Base-by-base conservation (phyloP, 1,284 basidiomycete species). In the Microbotryum scabiosae region DNA sequence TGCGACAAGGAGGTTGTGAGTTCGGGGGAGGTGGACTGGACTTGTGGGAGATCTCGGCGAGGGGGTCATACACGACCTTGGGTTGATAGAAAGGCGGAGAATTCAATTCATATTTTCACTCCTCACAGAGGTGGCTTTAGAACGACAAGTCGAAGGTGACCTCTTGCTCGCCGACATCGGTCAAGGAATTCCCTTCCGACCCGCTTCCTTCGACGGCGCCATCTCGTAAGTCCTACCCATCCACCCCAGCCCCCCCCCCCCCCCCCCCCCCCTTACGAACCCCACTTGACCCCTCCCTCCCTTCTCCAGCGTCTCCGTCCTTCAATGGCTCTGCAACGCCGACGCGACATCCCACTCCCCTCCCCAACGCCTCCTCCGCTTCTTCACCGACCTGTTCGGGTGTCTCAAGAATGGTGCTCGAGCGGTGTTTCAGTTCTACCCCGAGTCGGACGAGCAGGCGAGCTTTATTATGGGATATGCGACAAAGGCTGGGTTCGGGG, bases 301-400 rank as follows among this genome's bases (percentile, higher is more conserved):
- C 32, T 47, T 43, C 30, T 44, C 44, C 70, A 96, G 92, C 73
- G 90, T 99, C 73, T 98, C 96, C 23, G 96, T 97, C 26, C 81
- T 99, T 3, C 96, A 99, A 78, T 99, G 96, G 96, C 82, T 99
- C 0, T 82, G 97, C 64, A 99, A 98, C 75, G 94, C 96, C 46
- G 96, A 98, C 75, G 87, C 90, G 30, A 86, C 88, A 4, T 85
- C 90, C 65, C 88, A 91, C 60, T 94, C 92, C 2, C 96, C 96
- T 0, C 88, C 92, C 0, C 87, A 91, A 71, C 88, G 96, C 49
- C 82, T 98, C 41, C 83, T 83, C 28, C 84, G 88, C 44, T 99
- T 99, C 80, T 99, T 99, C 80, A 93, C 90, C 36, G 96, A 94
- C 12, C 83, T 99, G 28, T 90, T 97, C 77, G 90, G 92, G 1